Evolutionary conservation across 2,329 filamentous ascomycete species (phyloP).

Genomic region (Fonsecaea erecta): DNA sequence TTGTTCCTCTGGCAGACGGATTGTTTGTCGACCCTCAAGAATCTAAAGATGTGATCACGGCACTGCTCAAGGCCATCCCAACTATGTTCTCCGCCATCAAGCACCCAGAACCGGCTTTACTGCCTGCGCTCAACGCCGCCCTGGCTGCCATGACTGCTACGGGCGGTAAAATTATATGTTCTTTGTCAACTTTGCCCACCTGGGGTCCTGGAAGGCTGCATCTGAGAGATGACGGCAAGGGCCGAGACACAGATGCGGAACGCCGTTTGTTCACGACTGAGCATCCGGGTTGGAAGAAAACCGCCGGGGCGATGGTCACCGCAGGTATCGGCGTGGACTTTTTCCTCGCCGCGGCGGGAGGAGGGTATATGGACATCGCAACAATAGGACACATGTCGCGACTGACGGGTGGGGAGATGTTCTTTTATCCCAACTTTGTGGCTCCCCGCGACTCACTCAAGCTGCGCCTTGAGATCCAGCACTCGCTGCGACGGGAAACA

Average conservation of each 20-base stretch:
- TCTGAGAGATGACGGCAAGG: conserved; percentile 84
- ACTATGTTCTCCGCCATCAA: conserved; percentile 85
- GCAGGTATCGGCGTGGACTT: conserved; percentile 88
- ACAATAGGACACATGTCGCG: conserved; percentile 87
- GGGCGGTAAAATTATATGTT: conserved; percentile 90
- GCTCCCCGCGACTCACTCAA: conserved; percentile 82
- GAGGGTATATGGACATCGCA: conserved; percentile 89
- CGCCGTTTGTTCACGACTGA: conserved; percentile 92
- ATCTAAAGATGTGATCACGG: conserved; percentile 81
- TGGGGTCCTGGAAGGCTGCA: conserved; percentile 87
- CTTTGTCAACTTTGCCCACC: conserved; percentile 83
- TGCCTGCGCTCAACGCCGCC: conserved; percentile 82
- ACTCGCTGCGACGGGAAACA: conserved; percentile 85
- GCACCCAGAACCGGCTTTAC: conserved; percentile 84
- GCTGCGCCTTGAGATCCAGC: conserved; percentile 81
- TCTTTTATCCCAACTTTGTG: conserved; percentile 97
- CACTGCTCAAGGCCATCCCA: conserved; percentile 82
- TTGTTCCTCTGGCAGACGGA: conserved; percentile 87
- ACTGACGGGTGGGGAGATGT: conserved; percentile 91
- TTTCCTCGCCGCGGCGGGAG: conserved; percentile 88
- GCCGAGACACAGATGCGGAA: conserved; percentile 83
- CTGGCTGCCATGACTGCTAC: conserved; percentile 82
- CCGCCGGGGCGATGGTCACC: conserved; percentile 84
- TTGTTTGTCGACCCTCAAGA: conserved; percentile 94
- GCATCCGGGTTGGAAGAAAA: conserved; percentile 83